Percentiles rank a stretch among this genome's conserved stretches.
Evolutionary conservation across 306 rosid species (phyloP).

Genomic region (Acacia crassicarpa): DNA sequence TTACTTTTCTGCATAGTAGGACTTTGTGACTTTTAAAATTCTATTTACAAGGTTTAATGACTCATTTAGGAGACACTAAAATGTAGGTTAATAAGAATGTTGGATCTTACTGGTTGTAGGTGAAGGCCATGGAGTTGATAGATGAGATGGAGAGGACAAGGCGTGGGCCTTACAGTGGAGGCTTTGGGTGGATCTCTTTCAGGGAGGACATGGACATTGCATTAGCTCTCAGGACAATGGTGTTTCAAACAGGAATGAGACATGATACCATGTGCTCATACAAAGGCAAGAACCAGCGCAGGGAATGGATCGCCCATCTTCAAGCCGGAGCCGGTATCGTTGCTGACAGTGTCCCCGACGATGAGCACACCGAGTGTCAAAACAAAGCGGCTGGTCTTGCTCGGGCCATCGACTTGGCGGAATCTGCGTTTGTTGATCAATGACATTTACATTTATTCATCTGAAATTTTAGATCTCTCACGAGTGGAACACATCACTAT

Average conservation of each 20-base stretch:
- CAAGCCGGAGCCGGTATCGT: slow-evolving; percentile 92
- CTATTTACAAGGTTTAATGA: no score
- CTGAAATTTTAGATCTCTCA: not conserved
- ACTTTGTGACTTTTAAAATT: no score
- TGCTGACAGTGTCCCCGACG: slow-evolving; percentile 78
- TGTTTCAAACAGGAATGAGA: slow-evolving; percentile 59
- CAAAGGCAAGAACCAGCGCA: slow-evolving; percentile 48
- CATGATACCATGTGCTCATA: slow-evolving; percentile 77
- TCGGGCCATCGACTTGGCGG: slow-evolving; percentile 85
- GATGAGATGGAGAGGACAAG: slow-evolving; percentile 71
- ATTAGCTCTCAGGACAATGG: slow-evolving; percentile 74
- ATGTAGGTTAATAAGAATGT: no score
- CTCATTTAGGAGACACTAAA: no score
- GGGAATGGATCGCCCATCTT: slow-evolving; percentile 79
- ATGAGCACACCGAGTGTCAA: slow-evolving; percentile 78
- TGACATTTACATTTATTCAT: slow-evolving; percentile 9
- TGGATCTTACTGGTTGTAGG: slow-evolving; percentile 42
- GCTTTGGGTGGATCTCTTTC: slow-evolving; percentile 73
- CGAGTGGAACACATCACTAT: no score
- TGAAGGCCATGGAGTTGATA: slow-evolving; percentile 84
- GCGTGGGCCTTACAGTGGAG: slow-evolving; percentile 81
- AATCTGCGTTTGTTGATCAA: slow-evolving; percentile 60
- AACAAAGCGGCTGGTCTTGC: slow-evolving; percentile 92
- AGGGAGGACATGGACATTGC: slow-evolving; percentile 76
- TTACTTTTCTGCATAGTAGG: no score